Base-by-base conservation (phyloP, 441 rosid species). In the Rhodomyrtus psidioides region DNA sequence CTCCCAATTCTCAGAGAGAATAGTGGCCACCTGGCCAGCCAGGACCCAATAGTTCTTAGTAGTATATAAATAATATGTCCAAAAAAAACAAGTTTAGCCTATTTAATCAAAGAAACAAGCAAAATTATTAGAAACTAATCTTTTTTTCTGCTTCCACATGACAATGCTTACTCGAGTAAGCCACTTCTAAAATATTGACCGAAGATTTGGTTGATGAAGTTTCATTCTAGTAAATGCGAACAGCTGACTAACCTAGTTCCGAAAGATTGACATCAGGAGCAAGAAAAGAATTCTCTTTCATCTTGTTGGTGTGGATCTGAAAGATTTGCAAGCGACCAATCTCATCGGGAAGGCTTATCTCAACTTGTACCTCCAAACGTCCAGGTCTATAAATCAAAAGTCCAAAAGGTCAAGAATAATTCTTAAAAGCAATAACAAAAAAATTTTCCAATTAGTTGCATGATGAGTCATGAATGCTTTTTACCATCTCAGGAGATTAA, bases 291-390 rank as follows among this genome's bases (percentile, higher is more conserved):
- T 93, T 97, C 89, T 97, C 99, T 90, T 94, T 97, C 99, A 97
- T 97, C 91, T 94, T 96, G 92, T 93, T 97, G 30, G 99, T 97
- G 90, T 96, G 99, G 92, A 97, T 97, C 89, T 97, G 94, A 91
- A 97, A 96, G 89, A 97, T 97, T 91, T 96, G 99, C 84, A 96
- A 85, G 55, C 99, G 99, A 23, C 99, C 99, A 88, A 93, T 91
- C 94, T 97, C 99, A 94, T 97, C 99, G n/a, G 98, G 99, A 93
- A 97, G 99, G 91, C 97, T 95, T 89, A 97, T 97, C 94, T 97
- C 99, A 87, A 97, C 95, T 91, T 97, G 99, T 90, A 96, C 99
- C 91, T 97, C 99, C 91, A 96, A 90, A 83, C 99, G 93, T 90
- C 99, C 99, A 58, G 99, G 99, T 90, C 99, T 97, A 87, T 82